Evolutionary conservation across 164 flowering plant genomes (phyloP).

Genomic region (Echeveria elegans): DNA sequence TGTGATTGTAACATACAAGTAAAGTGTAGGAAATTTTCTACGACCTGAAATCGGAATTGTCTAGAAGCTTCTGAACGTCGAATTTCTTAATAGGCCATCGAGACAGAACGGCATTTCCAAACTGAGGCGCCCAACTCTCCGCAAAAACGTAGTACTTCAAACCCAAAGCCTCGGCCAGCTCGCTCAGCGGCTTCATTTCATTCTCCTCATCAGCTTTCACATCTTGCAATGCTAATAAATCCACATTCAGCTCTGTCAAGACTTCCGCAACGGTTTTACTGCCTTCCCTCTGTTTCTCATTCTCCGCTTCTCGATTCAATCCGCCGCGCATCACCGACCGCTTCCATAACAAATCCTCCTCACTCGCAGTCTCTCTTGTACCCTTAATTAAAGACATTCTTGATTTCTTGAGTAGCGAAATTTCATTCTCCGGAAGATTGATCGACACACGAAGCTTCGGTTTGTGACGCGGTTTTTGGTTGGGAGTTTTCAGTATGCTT

Average conservation of each 20-base stretch:
- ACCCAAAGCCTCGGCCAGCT: constrained; percentile 52
- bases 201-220: constrained; percentile 72
- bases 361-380: no score
- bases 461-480: constrained; percentile 28
- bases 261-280: constrained; percentile 36
- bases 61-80: constrained; percentile 49
- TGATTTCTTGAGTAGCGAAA: constrained; percentile 35
- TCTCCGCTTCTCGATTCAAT: background rate
- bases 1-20: no score
- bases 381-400: no score
- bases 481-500: constrained; percentile 47
- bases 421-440: constrained; percentile 57
- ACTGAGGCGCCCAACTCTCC: constrained; percentile 67
- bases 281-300: constrained; percentile 15
- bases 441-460: constrained; percentile 54
- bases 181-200: constrained; percentile 56
- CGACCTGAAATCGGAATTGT: constrained; percentile 63
- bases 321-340: background rate
- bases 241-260: constrained; percentile 56
- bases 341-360: no score
- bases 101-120: constrained; percentile 56
- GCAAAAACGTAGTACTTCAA: constrained; percentile 51
- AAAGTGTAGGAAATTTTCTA: background rate
- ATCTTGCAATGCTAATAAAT: constrained; percentile 57
- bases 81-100: constrained; percentile 55